Evolutionary conservation across 495 filamentous ascomycete species (phyloP).

Genomic region (Tetracladium setigerum): DNA sequence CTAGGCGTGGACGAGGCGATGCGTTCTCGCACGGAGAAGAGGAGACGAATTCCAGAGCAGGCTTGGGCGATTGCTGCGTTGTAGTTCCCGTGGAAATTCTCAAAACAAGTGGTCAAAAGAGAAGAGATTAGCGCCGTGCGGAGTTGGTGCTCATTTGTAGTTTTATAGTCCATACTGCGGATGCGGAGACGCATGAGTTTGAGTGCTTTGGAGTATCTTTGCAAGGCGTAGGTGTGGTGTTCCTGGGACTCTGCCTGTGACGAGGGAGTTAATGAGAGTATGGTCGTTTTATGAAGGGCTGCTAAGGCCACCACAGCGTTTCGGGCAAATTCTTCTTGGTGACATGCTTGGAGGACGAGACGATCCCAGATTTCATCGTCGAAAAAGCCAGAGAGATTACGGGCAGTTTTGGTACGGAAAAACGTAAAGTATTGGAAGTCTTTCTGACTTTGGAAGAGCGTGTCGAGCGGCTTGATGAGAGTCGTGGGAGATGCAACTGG

Average conservation of each 20-base stretch:
- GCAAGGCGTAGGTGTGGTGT: constrained; percentile 15
- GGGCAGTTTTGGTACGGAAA: constrained; percentile 14
- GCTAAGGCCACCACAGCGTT: not conserved
- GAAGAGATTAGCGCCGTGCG: constrained; percentile 13
- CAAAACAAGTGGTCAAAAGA: constrained; percentile 15
- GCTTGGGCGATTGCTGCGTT: constrained; percentile 7
- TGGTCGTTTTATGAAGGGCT: not conserved
- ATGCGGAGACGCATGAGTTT: constrained; percentile 4
- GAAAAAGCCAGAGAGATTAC: constrained; percentile 12
- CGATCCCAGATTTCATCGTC: constrained; percentile 9
- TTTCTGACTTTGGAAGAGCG: not conserved
- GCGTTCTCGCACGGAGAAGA: too few relatives aligned
- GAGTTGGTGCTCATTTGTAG: constrained; percentile 1
- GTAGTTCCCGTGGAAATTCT: constrained; percentile 13
- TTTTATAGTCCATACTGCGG: not conserved
- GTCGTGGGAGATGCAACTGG: too few relatives aligned
- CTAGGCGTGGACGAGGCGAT: too few relatives aligned
- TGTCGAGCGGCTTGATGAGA: too few relatives aligned
- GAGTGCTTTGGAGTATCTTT: constrained; percentile 15
- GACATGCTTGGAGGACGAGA: constrained; percentile 11
- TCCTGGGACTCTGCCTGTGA: too few relatives aligned
- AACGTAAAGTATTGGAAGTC: constrained; percentile 14
- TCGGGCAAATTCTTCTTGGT: not conserved
- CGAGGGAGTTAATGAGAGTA: too few relatives aligned
- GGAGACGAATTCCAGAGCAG: too few relatives aligned